Conservation (phyloP, 2,329 filamentous ascomycete genomes). For the Grosmannia clavigera region DNA sequence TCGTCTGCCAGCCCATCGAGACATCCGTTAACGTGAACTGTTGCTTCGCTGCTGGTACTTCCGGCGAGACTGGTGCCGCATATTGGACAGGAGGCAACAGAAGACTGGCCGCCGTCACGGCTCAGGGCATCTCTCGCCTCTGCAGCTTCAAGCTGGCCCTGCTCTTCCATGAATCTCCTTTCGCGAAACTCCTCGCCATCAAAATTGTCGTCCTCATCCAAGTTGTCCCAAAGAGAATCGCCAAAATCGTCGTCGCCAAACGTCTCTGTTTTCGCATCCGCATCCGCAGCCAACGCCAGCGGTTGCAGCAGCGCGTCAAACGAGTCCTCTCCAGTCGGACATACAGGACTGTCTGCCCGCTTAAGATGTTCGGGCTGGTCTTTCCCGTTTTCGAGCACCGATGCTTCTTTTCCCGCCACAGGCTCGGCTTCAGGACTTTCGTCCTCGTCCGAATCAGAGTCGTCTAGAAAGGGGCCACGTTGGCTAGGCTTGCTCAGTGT, state of each 20-base stretch:
- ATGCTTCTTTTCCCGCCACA: neutral
- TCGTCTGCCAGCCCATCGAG: conserved; percentile 45
- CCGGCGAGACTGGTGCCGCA: conserved; percentile 55
- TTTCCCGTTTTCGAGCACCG: neutral
- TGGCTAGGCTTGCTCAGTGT: conserved; percentile 8
- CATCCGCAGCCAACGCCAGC: neutral
- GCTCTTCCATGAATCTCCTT: conserved; percentile 63
- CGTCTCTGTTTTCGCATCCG: neutral
- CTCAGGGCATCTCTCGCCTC: conserved; percentile 31
- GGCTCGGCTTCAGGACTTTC: neutral
- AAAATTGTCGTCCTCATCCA: conserved; percentile 31
- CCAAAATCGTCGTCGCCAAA: conserved; percentile 9
- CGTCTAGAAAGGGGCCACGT: conserved; percentile 53
- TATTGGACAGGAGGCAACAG: conserved; percentile 55
- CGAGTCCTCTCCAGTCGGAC: neutral
- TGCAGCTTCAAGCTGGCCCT: conserved; percentile 52
- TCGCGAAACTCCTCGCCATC: conserved; percentile 37
- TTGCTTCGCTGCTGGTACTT: conserved; percentile 52
- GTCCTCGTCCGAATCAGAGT: conserved; percentile 17
- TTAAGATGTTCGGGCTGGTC: neutral
- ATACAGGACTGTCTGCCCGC: neutral
- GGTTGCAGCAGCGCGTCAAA: neutral
- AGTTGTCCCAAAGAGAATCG: conserved; percentile 27
- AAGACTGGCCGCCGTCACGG: conserved; percentile 18
- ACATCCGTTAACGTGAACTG: conserved; percentile 83